phyloP scores from a whole-genome alignment of 2,329 filamentous ascomycete genomes.

The Xylaria sp. region DNA sequence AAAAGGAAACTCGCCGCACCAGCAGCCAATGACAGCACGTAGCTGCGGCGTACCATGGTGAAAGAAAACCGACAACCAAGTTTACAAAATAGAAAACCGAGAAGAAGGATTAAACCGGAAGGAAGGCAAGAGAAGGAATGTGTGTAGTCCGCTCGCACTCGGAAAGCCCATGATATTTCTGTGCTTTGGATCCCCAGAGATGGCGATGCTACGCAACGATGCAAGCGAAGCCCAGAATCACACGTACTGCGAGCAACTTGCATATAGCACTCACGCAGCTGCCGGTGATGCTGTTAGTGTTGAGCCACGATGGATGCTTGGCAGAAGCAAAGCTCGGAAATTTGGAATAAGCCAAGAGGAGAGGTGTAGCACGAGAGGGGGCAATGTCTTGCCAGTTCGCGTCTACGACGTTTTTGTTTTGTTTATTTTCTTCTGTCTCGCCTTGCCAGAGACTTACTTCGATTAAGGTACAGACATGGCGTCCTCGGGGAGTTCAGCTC shows the following conservation, averaged over 20 bases:
- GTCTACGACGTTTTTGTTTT: background rate
- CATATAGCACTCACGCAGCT: background rate
- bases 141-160: background rate
- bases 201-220: constrained; percentile 5
- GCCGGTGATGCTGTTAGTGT: background rate
- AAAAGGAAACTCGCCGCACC: constrained; percentile 24
- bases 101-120: constrained; percentile 11
- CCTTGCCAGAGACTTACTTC: background rate
- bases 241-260: constrained; percentile 4
- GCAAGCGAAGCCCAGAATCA: constrained; percentile 18
- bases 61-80: constrained; percentile 2
- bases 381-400: background rate
- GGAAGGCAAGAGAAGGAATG: background rate
- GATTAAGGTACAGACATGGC: background rate
- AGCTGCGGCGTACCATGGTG: constrained; percentile 28
- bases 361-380: background rate
- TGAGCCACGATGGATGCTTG: background rate
- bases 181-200: constrained; percentile 5
- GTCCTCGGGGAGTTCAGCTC: background rate
- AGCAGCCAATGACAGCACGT: constrained; percentile 27
- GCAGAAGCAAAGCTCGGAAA: background rate
- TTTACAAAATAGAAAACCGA: constrained; percentile 8
- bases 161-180: constrained; percentile 12
- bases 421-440: too few relatives aligned
- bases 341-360: background rate